A percentile compares a stretch with the other conserved stretches of the same genome.
Conservation (phyloP, 2,329 filamentous ascomycete genomes). For the Capronia epimyces region DNA sequence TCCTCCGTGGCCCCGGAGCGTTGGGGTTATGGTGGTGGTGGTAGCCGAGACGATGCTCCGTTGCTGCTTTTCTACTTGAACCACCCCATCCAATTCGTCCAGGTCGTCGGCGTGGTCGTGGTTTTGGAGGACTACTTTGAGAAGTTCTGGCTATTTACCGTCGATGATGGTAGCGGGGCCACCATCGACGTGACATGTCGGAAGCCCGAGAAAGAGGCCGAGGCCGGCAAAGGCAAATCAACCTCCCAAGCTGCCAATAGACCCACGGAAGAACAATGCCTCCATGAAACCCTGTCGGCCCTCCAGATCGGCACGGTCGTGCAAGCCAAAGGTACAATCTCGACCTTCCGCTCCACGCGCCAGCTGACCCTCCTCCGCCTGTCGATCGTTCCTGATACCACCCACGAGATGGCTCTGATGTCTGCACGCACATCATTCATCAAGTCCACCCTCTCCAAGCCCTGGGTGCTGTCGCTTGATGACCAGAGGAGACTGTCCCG, state of each 20-base stretch:
- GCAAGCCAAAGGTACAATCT: conserved; percentile 54
- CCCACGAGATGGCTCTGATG: conserved; percentile 52
- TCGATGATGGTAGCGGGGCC: conserved; percentile 58
- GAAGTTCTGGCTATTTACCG: conserved; percentile 41
- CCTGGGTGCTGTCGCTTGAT: conserved; percentile 48
- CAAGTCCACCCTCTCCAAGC: conserved; percentile 45
- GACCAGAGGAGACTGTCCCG: conserved; percentile 42
- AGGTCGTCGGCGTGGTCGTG: conserved; percentile 65
- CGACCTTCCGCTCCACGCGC: conserved; percentile 45
- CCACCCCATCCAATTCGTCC: conserved; percentile 71
- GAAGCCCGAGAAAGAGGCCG: conserved; percentile 32
- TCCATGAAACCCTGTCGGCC: conserved; percentile 31
- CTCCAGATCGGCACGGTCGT: conserved; percentile 50
- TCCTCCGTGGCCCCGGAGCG: background rate
- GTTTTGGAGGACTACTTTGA: conserved; percentile 41
- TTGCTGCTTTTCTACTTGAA: conserved; percentile 62
- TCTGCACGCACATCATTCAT: conserved; percentile 47
- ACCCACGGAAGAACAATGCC: conserved; percentile 3
- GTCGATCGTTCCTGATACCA: conserved; percentile 46
- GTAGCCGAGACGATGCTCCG: conserved; percentile 23
- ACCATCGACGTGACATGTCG: conserved; percentile 52
- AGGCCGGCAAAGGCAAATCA: background rate
- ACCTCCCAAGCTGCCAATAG: conserved; percentile 3
- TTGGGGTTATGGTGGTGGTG: background rate
- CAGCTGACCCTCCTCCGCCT: conserved; percentile 54